These are phyloP conservation scores for Sclerotinia sclerotiorum DNA, from an alignment of 2,329 filamentous ascomycete species.

Conservation along the genomic window DNA sequence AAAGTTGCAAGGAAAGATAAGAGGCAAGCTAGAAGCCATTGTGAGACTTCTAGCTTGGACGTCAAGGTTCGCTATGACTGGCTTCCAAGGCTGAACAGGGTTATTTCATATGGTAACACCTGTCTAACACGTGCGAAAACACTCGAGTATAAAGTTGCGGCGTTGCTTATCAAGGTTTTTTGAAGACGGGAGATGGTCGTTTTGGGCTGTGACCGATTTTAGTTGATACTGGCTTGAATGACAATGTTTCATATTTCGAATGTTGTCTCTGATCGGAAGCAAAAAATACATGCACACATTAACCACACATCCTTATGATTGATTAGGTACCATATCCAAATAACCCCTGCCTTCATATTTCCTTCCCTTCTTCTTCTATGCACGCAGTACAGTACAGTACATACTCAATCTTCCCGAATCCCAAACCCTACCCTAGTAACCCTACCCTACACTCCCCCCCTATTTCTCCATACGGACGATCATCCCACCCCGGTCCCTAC, in stretches of 20 bases:
- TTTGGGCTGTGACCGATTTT: neutral
- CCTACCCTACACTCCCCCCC: neutral
- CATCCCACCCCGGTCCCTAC: too few relatives aligned
- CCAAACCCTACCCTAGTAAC: neutral
- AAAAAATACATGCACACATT: neutral
- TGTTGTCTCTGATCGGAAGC: neutral
- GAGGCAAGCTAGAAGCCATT: slow-evolving; percentile 6
- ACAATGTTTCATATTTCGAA: neutral
- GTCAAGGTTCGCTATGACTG: neutral
- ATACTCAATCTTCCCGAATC: neutral
- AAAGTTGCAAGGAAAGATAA: neutral
- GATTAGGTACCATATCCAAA: neutral
- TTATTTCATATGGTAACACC: neutral
- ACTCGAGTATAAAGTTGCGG: neutral
- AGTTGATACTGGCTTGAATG: neutral
- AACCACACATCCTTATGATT: neutral
- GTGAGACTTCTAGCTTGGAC: slow-evolving; percentile 11
- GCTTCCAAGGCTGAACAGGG: neutral
- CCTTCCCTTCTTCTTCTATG: neutral
- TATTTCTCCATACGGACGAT: neutral
- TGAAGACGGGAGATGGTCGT: too few relatives aligned
- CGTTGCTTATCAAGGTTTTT: neutral
- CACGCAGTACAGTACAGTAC: too few relatives aligned
- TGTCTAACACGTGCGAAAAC: neutral
- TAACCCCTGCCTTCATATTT: neutral